Conservation (phyloP, 306 rosid species). For the Mimosa bimucronata region DNA sequence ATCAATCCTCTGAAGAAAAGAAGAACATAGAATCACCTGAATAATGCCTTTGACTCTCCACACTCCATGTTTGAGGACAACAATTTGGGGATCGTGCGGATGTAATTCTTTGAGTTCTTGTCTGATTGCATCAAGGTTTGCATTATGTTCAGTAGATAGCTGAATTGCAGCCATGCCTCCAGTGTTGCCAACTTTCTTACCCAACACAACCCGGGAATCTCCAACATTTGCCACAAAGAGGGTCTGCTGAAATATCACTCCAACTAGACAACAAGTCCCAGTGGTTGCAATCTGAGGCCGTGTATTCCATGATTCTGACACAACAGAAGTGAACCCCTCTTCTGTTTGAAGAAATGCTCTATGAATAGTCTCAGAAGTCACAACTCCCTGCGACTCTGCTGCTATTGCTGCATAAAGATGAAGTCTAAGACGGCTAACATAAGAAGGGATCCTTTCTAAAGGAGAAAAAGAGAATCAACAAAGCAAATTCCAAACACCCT, state of each 20-base stretch:
- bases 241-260: conserved; percentile 76
- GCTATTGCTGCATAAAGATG: conserved; percentile 61
- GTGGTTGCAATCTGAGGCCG: conserved; percentile 74
- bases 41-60: conserved; percentile 98
- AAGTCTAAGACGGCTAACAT: conserved; percentile 54
- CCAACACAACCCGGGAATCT: conserved; percentile 88
- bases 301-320: conserved; percentile 65
- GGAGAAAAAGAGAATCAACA: conserved; percentile 5
- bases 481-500: not conserved
- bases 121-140: conserved; percentile 73
- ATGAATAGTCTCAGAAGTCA: conserved; percentile 64
- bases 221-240: conserved; percentile 82
- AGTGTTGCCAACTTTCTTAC: conserved; percentile 82
- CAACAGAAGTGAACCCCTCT: conserved; percentile 74
- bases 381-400: conserved; percentile 61
- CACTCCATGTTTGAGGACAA: conserved; percentile 81
- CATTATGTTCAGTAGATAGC: conserved; percentile 86
- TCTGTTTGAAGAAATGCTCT: conserved; percentile 69
- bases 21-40: conserved; percentile 59
- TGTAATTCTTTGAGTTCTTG: conserved; percentile 72
- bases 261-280: conserved; percentile 88
- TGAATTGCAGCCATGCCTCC: conserved; percentile 85
- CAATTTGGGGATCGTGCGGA: conserved; percentile 83
- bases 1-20: not conserved
- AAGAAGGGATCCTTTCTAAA: conserved; percentile 45